Conservation (phyloP, 768 basidiomycete genomes). For the Auricularia cornea region DNA sequence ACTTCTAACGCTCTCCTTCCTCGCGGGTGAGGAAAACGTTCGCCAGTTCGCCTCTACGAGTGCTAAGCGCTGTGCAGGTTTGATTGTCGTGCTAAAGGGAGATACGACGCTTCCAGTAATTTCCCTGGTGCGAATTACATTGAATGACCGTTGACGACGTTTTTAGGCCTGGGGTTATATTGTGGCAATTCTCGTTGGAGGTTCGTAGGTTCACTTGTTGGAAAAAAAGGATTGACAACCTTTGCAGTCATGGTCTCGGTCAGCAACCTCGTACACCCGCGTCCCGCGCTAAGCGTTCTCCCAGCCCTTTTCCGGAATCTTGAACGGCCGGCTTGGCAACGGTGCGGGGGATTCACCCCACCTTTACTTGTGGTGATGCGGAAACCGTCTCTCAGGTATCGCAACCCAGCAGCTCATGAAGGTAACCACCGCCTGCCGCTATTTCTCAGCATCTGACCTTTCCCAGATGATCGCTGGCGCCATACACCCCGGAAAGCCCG, state of each 20-base stretch:
- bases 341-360: neutral
- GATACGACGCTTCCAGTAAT: conserved; percentile 44
- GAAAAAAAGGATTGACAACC: no score
- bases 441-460: no score
- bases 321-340: neutral
- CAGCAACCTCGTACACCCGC: no score
- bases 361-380: neutral
- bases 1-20: conserved; percentile 42
- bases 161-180: conserved; percentile 48
- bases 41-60: neutral
- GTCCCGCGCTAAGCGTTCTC: no score
- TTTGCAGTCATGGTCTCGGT: conserved; percentile 6
- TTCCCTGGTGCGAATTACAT: neutral
- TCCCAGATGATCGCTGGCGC: conserved; percentile 54
- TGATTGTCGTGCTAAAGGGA: conserved; percentile 51
- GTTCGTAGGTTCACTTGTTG: conserved; percentile 20
- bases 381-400: conserved; percentile 2
- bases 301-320: neutral
- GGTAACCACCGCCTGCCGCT: neutral
- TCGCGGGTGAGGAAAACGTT: conserved; percentile 37
- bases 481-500: conserved; percentile 53
- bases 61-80: conserved; percentile 26
- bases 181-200: conserved; percentile 44
- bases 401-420: conserved; percentile 2
- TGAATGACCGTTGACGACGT: neutral